Percentiles rank a stretch among this genome's conserved stretches.
phyloP scores from a whole-genome alignment of 2,329 filamentous ascomycete genomes.

The Paramyrothecium sp. region DNA sequence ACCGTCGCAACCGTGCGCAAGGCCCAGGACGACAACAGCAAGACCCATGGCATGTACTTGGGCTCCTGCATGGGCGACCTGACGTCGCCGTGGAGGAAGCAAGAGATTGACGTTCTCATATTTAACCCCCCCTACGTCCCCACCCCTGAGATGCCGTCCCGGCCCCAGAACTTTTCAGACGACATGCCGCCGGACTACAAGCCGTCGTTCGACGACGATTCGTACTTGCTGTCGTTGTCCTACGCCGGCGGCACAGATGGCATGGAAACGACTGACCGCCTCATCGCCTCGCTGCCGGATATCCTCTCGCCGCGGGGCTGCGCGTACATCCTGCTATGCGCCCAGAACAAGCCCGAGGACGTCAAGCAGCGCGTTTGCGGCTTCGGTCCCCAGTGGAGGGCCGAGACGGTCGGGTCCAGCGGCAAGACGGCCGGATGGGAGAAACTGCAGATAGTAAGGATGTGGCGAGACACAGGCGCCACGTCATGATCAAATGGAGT shows the following conservation, averaged over 20 bases:
- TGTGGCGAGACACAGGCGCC: constrained; percentile 60
- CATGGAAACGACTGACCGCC: constrained; percentile 86
- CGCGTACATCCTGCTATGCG: constrained; percentile 86
- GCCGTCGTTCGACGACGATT: constrained; percentile 72
- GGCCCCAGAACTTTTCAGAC: constrained; percentile 30
- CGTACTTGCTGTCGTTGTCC: constrained; percentile 77
- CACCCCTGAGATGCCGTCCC: constrained; percentile 68
- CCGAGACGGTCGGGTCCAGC: constrained; percentile 75
- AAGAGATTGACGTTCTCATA: constrained; percentile 74
- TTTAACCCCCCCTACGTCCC: constrained; percentile 99
- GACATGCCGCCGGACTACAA: constrained; percentile 23
- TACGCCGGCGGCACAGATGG: constrained; percentile 88
- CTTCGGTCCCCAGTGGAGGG: constrained; percentile 63
- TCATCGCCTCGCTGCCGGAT: constrained; percentile 67
- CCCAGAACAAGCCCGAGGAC: constrained; percentile 79
- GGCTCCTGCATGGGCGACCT: constrained; percentile 72
- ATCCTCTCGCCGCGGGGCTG: constrained; percentile 68
- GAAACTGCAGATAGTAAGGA: constrained; percentile 82
- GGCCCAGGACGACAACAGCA: constrained; percentile 31
- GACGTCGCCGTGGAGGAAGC: constrained; percentile 54
- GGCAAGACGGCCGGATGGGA: constrained; percentile 93
- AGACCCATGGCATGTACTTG: constrained; percentile 53
- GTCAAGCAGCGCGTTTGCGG: constrained; percentile 62
- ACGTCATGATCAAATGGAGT: neutral
- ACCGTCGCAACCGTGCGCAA: constrained; percentile 67